A percentile compares a stretch with the other conserved stretches of the same genome.
These are phyloP conservation scores for Rhodotorula graminis DNA, from an alignment of 768 basidiomycete genomes.

Conservation along the genomic window DNA sequence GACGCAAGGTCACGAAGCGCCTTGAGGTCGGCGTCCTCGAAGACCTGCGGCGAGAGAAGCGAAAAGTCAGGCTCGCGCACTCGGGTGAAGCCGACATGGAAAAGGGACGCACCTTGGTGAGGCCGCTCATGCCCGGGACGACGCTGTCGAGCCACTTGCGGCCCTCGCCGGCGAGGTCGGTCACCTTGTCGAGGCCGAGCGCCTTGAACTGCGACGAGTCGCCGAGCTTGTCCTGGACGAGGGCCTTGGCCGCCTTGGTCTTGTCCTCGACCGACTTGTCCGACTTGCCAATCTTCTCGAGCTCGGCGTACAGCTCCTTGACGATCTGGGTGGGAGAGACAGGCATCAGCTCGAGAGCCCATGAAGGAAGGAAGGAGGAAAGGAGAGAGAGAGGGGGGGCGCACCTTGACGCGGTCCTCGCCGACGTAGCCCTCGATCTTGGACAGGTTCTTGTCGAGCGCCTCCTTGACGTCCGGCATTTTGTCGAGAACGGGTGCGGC, in stretches of 20 bases:
- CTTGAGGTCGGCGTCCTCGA: constrained; percentile 28
- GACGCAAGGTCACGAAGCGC: constrained; percentile 37
- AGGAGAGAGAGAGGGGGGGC: not conserved
- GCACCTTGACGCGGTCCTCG: constrained; percentile 41
- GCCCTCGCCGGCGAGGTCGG: not conserved
- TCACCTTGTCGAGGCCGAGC: constrained; percentile 1
- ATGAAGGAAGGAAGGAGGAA: no score
- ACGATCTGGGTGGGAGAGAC: constrained; percentile 10
- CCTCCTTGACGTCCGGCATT: constrained; percentile 42
- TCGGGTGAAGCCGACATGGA: no score
- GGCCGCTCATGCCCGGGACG: constrained; percentile 19
- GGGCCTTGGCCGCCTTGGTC: constrained; percentile 37
- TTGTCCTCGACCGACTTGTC: constrained; percentile 33
- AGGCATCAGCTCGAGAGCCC: not conserved
- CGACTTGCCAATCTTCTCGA: constrained; percentile 38
- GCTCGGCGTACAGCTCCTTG: constrained; percentile 40
- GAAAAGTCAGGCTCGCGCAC: not conserved
- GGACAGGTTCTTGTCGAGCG: constrained; percentile 37
- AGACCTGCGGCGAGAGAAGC: not conserved
- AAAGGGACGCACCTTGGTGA: constrained; percentile 30
- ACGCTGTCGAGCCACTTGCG: constrained; percentile 14
- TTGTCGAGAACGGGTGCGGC: constrained; percentile 40
- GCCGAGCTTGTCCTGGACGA: constrained; percentile 40
- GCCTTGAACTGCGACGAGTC: constrained; percentile 20
- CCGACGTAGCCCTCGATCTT: constrained; percentile 39